Conservation (phyloP, 495 filamentous ascomycete genomes). For the Neurospora sp. region DNA sequence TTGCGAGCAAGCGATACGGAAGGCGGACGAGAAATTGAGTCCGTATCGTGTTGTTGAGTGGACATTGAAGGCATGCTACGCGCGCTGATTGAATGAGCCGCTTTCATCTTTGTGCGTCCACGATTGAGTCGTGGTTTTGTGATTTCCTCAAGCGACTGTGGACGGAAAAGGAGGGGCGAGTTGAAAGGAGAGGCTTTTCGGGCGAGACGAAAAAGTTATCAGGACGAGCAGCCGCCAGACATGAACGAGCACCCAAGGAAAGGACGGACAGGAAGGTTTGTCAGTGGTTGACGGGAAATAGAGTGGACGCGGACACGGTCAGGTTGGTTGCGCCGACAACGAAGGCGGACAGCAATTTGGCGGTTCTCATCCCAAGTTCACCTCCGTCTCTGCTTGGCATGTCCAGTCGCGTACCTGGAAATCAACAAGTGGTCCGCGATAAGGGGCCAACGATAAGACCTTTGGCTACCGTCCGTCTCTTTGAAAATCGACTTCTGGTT, state of each 20-base stretch:
- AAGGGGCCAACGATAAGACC: not conserved
- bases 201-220: not conserved
- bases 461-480: not conserved
- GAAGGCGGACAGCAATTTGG: not conserved
- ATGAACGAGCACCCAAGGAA: not conserved
- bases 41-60: not conserved
- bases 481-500: not conserved
- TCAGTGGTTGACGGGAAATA: not conserved
- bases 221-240: not conserved
- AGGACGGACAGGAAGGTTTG: not conserved
- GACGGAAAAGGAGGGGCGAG: not conserved
- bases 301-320: not conserved
- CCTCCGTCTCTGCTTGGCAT: not conserved
- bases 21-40: not conserved
- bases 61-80: not conserved
- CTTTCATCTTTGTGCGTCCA: not conserved
- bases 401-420: not conserved
- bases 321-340: not conserved
- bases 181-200: not conserved
- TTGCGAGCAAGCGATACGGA: not conserved
- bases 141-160: not conserved
- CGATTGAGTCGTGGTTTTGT: not conserved
- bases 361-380: not conserved
- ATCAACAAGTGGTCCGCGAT: not conserved
- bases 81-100: not conserved